These are phyloP conservation scores for Lachnum nothofagi DNA, from an alignment of 2,329 filamentous ascomycete species.

Conservation along the genomic window DNA sequence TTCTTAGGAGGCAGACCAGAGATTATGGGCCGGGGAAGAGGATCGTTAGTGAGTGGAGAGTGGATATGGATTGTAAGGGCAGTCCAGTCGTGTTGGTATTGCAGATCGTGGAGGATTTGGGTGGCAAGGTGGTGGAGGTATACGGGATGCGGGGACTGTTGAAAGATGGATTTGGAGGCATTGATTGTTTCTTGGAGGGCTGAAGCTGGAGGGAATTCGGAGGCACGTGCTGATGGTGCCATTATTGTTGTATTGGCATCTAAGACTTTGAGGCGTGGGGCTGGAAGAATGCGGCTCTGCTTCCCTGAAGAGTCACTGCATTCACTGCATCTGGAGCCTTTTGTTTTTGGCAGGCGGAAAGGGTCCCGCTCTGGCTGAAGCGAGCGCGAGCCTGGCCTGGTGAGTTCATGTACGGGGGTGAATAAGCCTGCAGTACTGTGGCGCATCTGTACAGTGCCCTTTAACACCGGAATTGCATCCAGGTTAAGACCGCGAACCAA, in stretches of 20 bases:
- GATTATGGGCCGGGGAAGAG: conserved; percentile 58
- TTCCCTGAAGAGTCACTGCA: no score
- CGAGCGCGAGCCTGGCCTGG: no score
- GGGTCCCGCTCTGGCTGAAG: no score
- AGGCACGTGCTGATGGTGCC: conserved; percentile 14
- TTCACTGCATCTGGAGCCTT: no score
- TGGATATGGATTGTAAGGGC: conserved; percentile 50
- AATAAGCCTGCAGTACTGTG: no score
- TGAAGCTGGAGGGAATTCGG: conserved; percentile 17
- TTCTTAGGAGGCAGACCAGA: conserved; percentile 68
- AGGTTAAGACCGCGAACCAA: no score
- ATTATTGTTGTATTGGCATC: conserved; percentile 8
- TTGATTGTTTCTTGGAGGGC: conserved; percentile 26
- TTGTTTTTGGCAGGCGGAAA: no score
- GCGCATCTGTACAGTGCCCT: no score
- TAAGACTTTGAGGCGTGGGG: not conserved
- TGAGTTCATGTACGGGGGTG: no score
- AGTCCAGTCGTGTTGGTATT: conserved; percentile 72
- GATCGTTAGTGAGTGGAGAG: conserved; percentile 36
- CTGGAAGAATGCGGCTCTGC: not conserved
- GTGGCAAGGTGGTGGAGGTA: conserved; percentile 47
- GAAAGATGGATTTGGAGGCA: conserved; percentile 19
- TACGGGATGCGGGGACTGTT: conserved; percentile 22
- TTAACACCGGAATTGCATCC: no score
- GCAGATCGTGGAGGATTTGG: conserved; percentile 65